Percentiles rank a stretch among this genome's conserved stretches.
phyloP scores from a whole-genome alignment of 2,329 filamentous ascomycete genomes.

The Phialemonium atrogriseum region DNA sequence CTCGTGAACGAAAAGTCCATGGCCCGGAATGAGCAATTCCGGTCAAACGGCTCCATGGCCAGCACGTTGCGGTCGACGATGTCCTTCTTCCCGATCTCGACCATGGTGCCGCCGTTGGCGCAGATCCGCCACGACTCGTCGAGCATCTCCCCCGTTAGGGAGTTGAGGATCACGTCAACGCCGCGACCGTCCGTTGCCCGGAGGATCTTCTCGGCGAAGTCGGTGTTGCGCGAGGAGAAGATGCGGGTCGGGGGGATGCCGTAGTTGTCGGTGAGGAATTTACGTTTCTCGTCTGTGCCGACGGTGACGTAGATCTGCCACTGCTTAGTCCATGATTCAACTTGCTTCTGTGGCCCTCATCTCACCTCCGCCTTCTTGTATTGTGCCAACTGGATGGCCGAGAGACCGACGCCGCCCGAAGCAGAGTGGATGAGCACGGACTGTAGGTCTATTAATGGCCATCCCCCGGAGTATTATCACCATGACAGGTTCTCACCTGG shows the following conservation, averaged over 20 bases:
- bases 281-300: slow-evolving; percentile 17
- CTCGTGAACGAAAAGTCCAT: slow-evolving; percentile 10
- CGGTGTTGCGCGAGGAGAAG: slow-evolving; percentile 19
- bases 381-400: slow-evolving; percentile 12
- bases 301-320: slow-evolving; percentile 24
- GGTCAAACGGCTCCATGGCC: slow-evolving; percentile 12
- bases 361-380: slow-evolving; percentile 8
- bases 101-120: slow-evolving; percentile 20
- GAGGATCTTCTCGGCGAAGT: slow-evolving; percentile 19
- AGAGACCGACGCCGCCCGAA: slow-evolving; percentile 14
- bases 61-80: slow-evolving; percentile 12
- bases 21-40: slow-evolving; percentile 12
- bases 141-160: slow-evolving; percentile 16
- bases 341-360: too few species aligned
- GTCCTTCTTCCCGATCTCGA: slow-evolving; percentile 18
- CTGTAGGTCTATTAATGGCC: slow-evolving; percentile 1
- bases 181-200: slow-evolving; percentile 17
- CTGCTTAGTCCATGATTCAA: too few species aligned
- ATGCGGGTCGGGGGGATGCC: slow-evolving; percentile 22
- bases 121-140: slow-evolving; percentile 20
- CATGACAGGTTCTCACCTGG: slow-evolving; percentile 2
- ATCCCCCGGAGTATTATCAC: too few species aligned
- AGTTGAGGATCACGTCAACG: slow-evolving; percentile 21
- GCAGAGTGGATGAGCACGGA: slow-evolving; percentile 18
- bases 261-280: slow-evolving; percentile 18